Conservation (phyloP, 371 early-diverging fungal species). For the Mortierella sp. region DNA sequence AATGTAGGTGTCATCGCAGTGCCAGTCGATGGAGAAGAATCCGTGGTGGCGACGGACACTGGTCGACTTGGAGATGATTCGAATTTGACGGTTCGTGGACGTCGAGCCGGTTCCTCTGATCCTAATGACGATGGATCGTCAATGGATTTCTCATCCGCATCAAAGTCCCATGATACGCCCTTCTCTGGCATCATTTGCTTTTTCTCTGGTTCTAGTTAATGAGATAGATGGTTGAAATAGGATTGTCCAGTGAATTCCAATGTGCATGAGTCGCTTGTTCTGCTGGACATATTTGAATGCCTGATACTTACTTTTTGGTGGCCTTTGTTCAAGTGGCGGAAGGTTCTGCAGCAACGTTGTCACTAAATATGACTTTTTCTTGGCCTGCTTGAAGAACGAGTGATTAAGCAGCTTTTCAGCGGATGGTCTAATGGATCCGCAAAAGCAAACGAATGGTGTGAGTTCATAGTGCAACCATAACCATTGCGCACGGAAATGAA, state of each 20-base stretch:
- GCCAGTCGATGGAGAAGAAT: conserved; percentile 11
- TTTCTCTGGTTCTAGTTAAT: conserved; percentile 39
- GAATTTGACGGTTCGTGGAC: conserved; percentile 37
- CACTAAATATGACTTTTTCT: conserved; percentile 75
- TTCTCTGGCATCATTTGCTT: conserved; percentile 40
- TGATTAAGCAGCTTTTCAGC: conserved; percentile 83
- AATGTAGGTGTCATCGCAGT: conserved; percentile 3
- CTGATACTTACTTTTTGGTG: conserved; percentile 57
- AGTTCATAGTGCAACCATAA: background rate
- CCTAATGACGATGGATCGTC: background rate
- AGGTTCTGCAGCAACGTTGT: conserved; percentile 69
- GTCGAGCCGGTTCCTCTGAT: conserved; percentile 12
- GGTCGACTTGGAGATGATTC: conserved; percentile 20
- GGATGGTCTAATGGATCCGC: conserved; percentile 66
- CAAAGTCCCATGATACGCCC: conserved; percentile 67
- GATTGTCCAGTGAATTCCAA: background rate
- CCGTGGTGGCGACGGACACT: conserved; percentile 13
- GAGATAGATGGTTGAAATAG: background rate
- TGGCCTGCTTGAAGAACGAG: conserved; percentile 86
- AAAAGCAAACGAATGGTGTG: background rate
- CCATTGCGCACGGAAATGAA: too few species aligned
- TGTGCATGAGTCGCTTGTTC: background rate
- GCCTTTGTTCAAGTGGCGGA: conserved; percentile 75
- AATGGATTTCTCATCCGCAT: conserved; percentile 22
- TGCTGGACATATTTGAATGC: background rate